Base-by-base conservation (phyloP, 345 rosid species). In the Pugionium dolabratum region DNA sequence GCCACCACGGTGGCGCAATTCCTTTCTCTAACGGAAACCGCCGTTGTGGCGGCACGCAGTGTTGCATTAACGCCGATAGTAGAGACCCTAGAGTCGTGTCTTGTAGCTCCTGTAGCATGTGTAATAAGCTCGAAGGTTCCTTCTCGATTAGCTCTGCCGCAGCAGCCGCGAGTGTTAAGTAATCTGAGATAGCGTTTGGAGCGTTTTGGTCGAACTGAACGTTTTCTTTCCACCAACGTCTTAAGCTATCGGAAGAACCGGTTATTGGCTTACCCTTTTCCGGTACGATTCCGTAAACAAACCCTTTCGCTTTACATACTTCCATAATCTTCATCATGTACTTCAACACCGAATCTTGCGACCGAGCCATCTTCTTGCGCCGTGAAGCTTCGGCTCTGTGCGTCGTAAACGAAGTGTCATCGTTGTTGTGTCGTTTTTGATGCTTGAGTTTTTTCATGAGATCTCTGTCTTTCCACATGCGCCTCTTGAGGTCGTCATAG, bases 261-360 rank as follows among this genome's bases (percentile, higher is more conserved):
- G 81, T 84, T 2, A 84, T 73, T 0, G 87, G 80, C 71, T 85
- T 90, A 0, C 94, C 91, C 28, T 75, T 80, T 43, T 90, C 84
- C 1, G 91, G 84, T 9, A 90, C 77, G 34, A 90, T 87, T 10
- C 94, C 89, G 47, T 81, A 84, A 7, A 89, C 85, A 32, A 89
- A 86, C 0, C 94, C 91, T 63, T 72, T 73, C 0, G 68, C 86
- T 8, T 80, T 81, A 69, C 95, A 85, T 3, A 84, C 81, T 7
- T 85, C 91, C 91, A 85, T 87, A 74, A 83, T 90, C 79, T 84
- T 90, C 49, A 79, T 79, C 91, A 80, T 85, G 78, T 83, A 81
- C 68, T 84, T 83, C 34, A 87, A 85, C 69, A 87, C 77, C 2
- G 85, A 81, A 60, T 81, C 90, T 53, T 87, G 90, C 1, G 91